Evolutionary conservation across 2,329 filamentous ascomycete genomes (phyloP), one percentile per base, ranked within the genome.

Genomic region (Neonectria hederae): DNA sequence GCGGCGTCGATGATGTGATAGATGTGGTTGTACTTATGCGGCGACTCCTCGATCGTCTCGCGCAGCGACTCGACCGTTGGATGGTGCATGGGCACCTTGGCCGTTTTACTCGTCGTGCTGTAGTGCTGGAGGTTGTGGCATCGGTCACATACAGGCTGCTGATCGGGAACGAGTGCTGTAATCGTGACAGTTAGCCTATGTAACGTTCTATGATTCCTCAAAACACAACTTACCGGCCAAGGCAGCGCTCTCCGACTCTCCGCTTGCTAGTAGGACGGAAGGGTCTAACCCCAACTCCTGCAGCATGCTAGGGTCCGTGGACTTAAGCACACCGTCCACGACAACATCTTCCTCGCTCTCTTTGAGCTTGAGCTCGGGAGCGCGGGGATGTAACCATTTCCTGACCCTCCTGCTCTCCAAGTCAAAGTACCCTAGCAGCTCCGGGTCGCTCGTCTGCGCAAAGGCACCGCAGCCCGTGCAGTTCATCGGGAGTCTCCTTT

Each of bases 1-100:
- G 94, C 96, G 3, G 96, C 95, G 75, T 99, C 96, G 22, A 99
- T 83, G 26, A 99, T 85, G 78, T 99, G 96, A 76, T 98, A 99
- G 65, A 99, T 90, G 78, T 97, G 93, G 74, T 99, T 98, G 76
- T 92, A 88, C 76, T 92, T 92, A 79, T 97, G 90, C 0, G 94
- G 94, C 1, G 95, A 97, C 78, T 97, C 93, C 57, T 90, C 86
- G 56, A 99, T 91, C 17, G 94, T 97, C 67, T 93, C 90, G 69
- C 90, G 89, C 56, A 99, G 89, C 2, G 92, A 90, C 46, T 93
- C 87, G 67, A 97, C 86, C 1, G 90, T 90, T 0, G 96, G 96
- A 74, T 97, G 93, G 59, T 87, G 86, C 71, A 97, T 95, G 6
- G 92, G 85, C 17, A 86, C 81, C 60, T 75, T 76, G 19, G 77